Conservation (phyloP, 805 yeast species). For the Barnettozyma populi region DNA sequence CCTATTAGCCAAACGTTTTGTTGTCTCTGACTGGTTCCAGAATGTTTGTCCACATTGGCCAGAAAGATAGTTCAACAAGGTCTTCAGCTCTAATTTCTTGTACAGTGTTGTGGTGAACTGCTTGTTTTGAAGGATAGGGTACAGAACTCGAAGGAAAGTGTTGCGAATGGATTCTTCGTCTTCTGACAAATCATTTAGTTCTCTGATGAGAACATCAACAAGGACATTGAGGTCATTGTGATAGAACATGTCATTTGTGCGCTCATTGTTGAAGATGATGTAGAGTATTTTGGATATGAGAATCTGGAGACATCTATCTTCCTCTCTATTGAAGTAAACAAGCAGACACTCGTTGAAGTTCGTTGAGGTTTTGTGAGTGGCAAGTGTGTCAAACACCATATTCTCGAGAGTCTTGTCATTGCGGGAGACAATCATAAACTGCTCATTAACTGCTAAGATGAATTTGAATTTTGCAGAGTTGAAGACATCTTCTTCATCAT, state of each 20-base stretch:
- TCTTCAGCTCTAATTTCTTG: constrained; percentile 48
- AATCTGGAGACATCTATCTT: constrained; percentile 65
- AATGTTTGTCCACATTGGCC: constrained; percentile 26
- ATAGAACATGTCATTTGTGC: constrained; percentile 64
- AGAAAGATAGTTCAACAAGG: constrained; percentile 45
- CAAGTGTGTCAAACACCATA: constrained; percentile 51
- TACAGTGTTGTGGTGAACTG: constrained; percentile 54
- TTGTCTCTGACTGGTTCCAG: constrained; percentile 33
- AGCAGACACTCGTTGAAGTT: constrained; percentile 66
- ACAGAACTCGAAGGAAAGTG: constrained; percentile 67
- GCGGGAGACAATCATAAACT: constrained; percentile 62
- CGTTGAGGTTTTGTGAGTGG: constrained; percentile 32
- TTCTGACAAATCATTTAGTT: constrained; percentile 62
- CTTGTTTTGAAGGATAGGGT: constrained; percentile 64
- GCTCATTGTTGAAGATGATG: constrained; percentile 56
- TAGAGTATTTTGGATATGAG: constrained; percentile 76
- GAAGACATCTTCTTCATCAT: constrained; percentile 47
- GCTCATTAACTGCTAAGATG: constrained; percentile 76
- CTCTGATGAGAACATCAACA: constrained; percentile 77
- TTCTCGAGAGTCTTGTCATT: constrained; percentile 28
- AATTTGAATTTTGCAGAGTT: constrained; percentile 67
- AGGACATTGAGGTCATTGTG: constrained; percentile 81
- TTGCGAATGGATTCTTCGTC: constrained; percentile 55
- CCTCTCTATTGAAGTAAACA: constrained; percentile 71
- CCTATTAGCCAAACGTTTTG: constrained; percentile 36